phyloP scores from a whole-genome alignment of 2,329 filamentous ascomycete genomes.

The Neopestalotiopsis sp. region DNA sequence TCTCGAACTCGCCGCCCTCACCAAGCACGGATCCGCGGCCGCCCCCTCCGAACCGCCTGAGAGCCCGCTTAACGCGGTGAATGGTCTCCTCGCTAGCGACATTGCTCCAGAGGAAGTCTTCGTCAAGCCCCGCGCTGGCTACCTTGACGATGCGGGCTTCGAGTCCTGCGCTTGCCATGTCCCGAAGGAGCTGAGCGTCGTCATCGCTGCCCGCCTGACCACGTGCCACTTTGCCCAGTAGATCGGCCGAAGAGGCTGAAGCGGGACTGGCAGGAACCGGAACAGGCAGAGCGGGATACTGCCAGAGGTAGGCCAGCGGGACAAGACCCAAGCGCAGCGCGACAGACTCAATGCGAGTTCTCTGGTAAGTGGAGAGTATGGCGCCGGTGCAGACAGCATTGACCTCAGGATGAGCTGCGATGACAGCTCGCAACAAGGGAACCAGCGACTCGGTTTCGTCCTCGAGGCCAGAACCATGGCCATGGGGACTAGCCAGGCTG shows the following conservation, averaged over 20 bases:
- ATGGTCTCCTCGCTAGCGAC: slow-evolving; percentile 65
- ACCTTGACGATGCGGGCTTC: slow-evolving; percentile 96
- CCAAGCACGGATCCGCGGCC: slow-evolving; percentile 77
- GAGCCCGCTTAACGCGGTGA: slow-evolving; percentile 53
- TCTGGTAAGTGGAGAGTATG: slow-evolving; percentile 93
- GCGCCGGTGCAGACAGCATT: slow-evolving; percentile 91
- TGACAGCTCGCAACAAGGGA: slow-evolving; percentile 72
- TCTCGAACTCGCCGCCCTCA: slow-evolving; percentile 97
- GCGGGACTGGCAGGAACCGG: slow-evolving; percentile 36
- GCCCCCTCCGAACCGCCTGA: slow-evolving; percentile 70
- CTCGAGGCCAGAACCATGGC: slow-evolving; percentile 24
- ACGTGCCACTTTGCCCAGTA: slow-evolving; percentile 28
- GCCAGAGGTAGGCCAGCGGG: slow-evolving; percentile 90
- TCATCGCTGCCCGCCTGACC: slow-evolving; percentile 28
- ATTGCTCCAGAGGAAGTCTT: slow-evolving; percentile 79
- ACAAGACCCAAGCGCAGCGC: slow-evolving; percentile 82
- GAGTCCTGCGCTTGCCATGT: slow-evolving; percentile 80
- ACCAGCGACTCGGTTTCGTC: slow-evolving; percentile 93
- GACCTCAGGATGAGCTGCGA: slow-evolving; percentile 73
- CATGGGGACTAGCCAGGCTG: not conserved
- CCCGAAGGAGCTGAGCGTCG: slow-evolving; percentile 69
- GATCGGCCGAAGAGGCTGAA: slow-evolving; percentile 23
- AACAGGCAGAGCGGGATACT: slow-evolving; percentile 76
- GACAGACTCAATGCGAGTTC: slow-evolving; percentile 92
- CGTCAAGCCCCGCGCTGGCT: slow-evolving; percentile 86